Base-by-base conservation (phyloP, 164 flowering plant species). In the Sextonia rubra region DNA sequence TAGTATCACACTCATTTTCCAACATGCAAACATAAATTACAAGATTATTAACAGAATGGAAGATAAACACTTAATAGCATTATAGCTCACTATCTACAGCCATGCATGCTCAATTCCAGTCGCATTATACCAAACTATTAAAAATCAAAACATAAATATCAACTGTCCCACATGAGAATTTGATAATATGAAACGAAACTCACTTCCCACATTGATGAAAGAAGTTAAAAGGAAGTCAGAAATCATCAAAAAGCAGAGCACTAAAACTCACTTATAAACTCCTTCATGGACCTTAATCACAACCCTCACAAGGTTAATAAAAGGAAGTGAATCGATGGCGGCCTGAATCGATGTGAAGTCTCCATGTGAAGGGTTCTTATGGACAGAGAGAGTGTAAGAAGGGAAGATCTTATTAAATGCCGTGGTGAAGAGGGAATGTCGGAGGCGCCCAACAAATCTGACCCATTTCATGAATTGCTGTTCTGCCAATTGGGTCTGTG, bases 391-490 rank as follows among this genome's bases (percentile, higher is more conserved):
- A 44, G 88, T 87, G 78, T 74, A 87, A 58, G 98, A 88, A 80
- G 99, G 93, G 80, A 85, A 89, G 62, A 93, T 74, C 80, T 91
- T 95, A 68, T 93, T 93, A 75, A 83, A 85, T 1, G 94, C 98
- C 1, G 86, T 56, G 69, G 80, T 84, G 80, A 89, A 93, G 22
- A 88, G 74, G 1, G 98, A 84, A 75, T 95, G 99, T 49, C 83
- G 89, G 15, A 91, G 85, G 12, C 83, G 86, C 1, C 97, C 97
- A 67, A 95, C 97, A 77, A 87, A 91, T n/a, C 76, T 79, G 56
- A 95, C 97, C 99, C 99, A 95, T 68, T 81, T 89, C 94, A 95
- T 85, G 85, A 90, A 95, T 69, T 93, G 96, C 76, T 84, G 81
- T 70, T 93, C 97, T 60, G 93, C 79, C 72, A 83, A 74, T 47